Conservation (phyloP, 2,329 filamentous ascomycete genomes). For the Epichloe coenophiala region DNA sequence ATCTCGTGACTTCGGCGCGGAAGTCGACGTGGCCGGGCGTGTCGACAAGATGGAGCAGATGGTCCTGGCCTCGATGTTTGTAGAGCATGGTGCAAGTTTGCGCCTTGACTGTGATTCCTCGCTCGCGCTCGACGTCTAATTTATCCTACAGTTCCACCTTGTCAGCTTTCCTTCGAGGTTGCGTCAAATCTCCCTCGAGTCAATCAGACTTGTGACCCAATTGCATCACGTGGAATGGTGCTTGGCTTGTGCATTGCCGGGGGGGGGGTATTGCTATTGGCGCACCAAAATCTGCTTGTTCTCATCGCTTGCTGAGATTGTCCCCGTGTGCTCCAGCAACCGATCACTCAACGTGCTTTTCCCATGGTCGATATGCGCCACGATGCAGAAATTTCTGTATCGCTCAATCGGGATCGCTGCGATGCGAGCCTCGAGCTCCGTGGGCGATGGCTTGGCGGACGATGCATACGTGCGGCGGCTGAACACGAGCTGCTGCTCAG, state of each 20-base stretch:
- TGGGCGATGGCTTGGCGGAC: conserved; percentile 17
- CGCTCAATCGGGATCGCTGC: conserved; percentile 63
- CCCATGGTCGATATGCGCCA: conserved; percentile 96
- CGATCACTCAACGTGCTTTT: conserved; percentile 93
- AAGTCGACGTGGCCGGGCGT: conserved; percentile 98
- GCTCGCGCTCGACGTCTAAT: conserved; percentile 45
- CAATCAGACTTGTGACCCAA: background rate
- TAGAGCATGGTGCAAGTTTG: conserved; percentile 98
- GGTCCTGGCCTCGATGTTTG: conserved; percentile 72
- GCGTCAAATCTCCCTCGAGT: background rate
- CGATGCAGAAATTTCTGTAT: conserved; percentile 94
- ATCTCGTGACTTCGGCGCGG: conserved; percentile 85
- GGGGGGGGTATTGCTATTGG: background rate
- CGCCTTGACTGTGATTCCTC: conserved; percentile 96
- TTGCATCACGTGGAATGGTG: background rate
- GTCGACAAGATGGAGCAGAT: conserved; percentile 88
- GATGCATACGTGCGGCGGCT: conserved; percentile 8
- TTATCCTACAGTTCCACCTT: conserved; percentile 46
- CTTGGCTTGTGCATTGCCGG: no score
- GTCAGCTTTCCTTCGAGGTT: background rate
- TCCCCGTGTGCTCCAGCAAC: conserved; percentile 84
- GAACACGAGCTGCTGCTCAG: conserved; percentile 3
- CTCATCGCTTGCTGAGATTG: conserved; percentile 63
- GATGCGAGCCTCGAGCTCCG: conserved; percentile 38
- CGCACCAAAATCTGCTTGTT: conserved; percentile 78